Evolutionary conservation across 2,329 filamentous ascomycete species (phyloP).

Genomic region (Scortechinia acanthostroma): DNA sequence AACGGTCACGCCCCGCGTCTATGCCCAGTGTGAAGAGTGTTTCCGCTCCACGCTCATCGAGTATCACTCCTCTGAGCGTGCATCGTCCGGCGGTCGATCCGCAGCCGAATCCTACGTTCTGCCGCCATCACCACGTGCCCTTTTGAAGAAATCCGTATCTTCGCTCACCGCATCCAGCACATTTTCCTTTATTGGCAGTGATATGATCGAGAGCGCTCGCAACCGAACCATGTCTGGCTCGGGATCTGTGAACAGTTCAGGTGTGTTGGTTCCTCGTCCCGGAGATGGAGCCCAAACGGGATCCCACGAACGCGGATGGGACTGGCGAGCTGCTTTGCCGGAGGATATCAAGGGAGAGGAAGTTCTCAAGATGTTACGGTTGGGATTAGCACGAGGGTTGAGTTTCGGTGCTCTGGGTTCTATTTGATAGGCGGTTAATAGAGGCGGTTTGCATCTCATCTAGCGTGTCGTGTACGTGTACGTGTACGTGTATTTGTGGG

Average conservation of each 20-base stretch:
- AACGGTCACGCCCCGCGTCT: constrained; percentile 45
- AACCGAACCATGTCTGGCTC: neutral
- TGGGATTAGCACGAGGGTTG: neutral
- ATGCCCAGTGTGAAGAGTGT: constrained; percentile 45
- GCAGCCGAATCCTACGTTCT: neutral
- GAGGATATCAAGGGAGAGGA: neutral
- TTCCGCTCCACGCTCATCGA: constrained; percentile 40
- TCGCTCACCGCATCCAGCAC: constrained; percentile 30
- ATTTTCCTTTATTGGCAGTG: constrained; percentile 43
- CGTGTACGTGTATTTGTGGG: too few relatives aligned
- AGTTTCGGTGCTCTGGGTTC: neutral
- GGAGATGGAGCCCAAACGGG: neutral
- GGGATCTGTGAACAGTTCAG: neutral
- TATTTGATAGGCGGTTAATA: neutral
- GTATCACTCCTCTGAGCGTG: constrained; percentile 15
- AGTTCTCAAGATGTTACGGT: neutral
- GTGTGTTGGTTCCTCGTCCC: neutral
- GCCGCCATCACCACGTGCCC: constrained; percentile 20
- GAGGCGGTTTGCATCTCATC: too few relatives aligned
- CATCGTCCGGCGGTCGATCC: neutral
- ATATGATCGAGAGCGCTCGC: constrained; percentile 23
- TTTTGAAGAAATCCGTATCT: constrained; percentile 38
- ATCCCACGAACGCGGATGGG: neutral
- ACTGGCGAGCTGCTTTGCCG: neutral
- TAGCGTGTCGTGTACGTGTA: too few relatives aligned